These are phyloP conservation scores for Choanephora cucurbitarum DNA, from an alignment of 371 early-diverging fungal genomes.

Conservation along the genomic window DNA sequence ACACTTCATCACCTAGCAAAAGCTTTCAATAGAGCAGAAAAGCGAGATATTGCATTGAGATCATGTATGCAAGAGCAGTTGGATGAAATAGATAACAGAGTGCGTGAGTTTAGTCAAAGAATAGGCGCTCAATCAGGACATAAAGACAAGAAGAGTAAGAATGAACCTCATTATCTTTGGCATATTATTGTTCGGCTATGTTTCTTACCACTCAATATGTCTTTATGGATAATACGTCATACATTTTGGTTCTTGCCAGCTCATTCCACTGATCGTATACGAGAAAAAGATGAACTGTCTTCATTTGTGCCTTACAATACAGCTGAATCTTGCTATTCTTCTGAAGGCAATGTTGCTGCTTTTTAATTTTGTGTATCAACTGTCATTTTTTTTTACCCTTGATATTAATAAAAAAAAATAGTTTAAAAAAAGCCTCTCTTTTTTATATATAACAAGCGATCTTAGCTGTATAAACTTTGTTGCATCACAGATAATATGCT, in stretches of 20 bases:
- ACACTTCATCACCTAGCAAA: conserved; percentile 46
- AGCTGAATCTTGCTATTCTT: conserved; percentile 15
- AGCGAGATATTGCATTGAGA: conserved; percentile 47
- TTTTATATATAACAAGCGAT: neutral
- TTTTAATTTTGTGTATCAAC: conserved; percentile 2
- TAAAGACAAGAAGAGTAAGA: neutral
- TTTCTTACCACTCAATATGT: conserved; percentile 45
- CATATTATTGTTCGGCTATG: conserved; percentile 32
- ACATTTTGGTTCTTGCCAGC: conserved; percentile 15
- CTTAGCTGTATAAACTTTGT: neutral
- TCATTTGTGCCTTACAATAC: conserved; percentile 4
- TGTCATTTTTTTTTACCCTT: no score
- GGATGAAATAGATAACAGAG: conserved; percentile 46
- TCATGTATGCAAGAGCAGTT: conserved; percentile 60
- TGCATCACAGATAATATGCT: conserved; percentile 17
- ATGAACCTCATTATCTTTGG: no score
- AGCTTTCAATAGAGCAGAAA: conserved; percentile 53
- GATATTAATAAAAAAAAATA: no score
- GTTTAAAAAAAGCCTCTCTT: neutral
- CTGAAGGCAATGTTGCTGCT: conserved; percentile 21
- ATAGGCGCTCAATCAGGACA: conserved; percentile 49
- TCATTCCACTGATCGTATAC: neutral
- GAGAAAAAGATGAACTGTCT: neutral
- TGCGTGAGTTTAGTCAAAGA: conserved; percentile 54
- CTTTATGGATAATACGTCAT: conserved; percentile 41